Conservation (phyloP, 2,329 filamentous ascomycete genomes). For the Diaporthe sp. region DNA sequence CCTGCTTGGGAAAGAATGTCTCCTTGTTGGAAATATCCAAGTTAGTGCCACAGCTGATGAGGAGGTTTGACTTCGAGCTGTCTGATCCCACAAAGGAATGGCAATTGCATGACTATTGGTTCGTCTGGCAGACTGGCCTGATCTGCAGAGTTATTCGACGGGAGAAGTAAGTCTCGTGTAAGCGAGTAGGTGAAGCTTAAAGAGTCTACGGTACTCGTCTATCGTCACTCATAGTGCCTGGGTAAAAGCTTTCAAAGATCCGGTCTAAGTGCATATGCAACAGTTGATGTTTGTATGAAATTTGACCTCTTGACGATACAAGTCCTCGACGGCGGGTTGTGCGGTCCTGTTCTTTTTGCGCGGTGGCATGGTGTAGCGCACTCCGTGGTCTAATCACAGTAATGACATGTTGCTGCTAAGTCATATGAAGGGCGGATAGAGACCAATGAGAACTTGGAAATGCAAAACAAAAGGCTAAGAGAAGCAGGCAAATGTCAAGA, state of each 20-base stretch:
- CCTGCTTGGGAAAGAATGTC: slow-evolving; percentile 60
- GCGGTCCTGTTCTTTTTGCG: no score
- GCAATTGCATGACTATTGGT: slow-evolving; percentile 22
- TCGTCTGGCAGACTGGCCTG: slow-evolving; percentile 15
- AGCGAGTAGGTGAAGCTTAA: neutral
- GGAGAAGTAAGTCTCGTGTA: neutral
- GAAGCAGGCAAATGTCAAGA: no score
- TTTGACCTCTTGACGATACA: neutral
- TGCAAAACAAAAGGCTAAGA: no score
- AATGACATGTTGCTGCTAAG: no score
- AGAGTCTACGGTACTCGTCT: neutral
- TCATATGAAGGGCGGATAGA: no score
- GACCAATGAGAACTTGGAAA: no score
- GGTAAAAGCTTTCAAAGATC: no score
- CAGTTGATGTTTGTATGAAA: neutral
- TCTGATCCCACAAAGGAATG: neutral
- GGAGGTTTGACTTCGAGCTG: slow-evolving; percentile 52
- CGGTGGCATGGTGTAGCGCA: no score
- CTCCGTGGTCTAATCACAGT: no score
- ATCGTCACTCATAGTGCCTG: no score
- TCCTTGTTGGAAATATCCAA: slow-evolving; percentile 59
- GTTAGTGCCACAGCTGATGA: slow-evolving; percentile 55
- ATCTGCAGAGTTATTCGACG: slow-evolving; percentile 13
- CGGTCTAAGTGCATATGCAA: no score
- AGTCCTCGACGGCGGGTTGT: no score